phyloP scores from a whole-genome alignment of 345 rosid genomes.

The Citrus trifoliata region DNA sequence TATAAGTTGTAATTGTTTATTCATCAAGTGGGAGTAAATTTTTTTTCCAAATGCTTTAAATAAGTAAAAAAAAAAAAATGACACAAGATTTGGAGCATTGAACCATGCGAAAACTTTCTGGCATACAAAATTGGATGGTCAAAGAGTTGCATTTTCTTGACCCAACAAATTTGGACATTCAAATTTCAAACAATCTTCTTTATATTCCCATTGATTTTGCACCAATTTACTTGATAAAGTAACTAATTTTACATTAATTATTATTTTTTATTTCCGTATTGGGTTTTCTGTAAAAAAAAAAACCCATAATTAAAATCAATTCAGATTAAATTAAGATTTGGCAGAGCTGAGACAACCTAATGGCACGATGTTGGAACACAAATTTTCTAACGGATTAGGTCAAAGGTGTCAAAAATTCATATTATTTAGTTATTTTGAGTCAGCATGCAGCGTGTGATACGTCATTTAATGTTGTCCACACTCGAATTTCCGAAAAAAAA shows the following conservation, averaged over 20 bases:
- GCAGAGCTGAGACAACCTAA: too few species aligned
- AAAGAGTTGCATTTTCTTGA: not conserved
- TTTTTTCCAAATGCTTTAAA: not conserved
- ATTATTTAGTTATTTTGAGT: not conserved
- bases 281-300: too few species aligned
- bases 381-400: not conserved
- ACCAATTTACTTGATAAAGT: too few species aligned
- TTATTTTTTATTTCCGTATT: too few species aligned
- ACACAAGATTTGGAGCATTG: not conserved
- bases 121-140: not conserved
- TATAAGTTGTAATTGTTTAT: too few species aligned
- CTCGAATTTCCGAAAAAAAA: not conserved
- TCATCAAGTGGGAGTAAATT: not conserved
- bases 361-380: not conserved
- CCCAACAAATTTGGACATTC: not conserved
- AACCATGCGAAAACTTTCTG: not conserved
- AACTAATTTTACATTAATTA: too few species aligned
- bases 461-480: conserved; percentile 17
- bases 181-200: not conserved
- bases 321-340: not conserved
- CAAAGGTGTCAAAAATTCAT: not conserved
- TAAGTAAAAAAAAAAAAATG: too few species aligned
- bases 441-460: conserved; percentile 23
- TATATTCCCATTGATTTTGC: not conserved
- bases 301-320: not conserved